A percentile compares a stretch with the other conserved stretches of the same genome.
Evolutionary conservation across 352 stramenopile species (phyloP).

Genomic region (Phytophthora agathidicida): DNA sequence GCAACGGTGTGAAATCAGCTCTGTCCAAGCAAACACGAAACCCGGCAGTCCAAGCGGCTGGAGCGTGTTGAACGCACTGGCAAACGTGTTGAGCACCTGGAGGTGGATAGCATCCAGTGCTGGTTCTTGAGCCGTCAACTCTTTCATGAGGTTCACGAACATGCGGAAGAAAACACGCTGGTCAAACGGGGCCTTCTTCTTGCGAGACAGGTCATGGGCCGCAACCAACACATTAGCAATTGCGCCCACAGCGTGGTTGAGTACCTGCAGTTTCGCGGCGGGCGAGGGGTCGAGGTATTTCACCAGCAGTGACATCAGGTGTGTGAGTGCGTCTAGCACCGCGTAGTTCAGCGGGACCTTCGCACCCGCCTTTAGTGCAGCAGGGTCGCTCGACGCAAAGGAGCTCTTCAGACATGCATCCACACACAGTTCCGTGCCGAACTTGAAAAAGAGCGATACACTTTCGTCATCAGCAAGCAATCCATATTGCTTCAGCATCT

Average conservation of each 20-base stretch:
- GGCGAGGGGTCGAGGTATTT: constrained; percentile 92
- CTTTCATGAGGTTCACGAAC: constrained; percentile 97
- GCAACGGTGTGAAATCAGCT: constrained; percentile 97
- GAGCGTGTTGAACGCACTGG: constrained; percentile 96
- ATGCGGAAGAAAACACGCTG: constrained; percentile 99
- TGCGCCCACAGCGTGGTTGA: constrained; percentile 96
- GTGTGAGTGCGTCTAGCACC: constrained; percentile 96
- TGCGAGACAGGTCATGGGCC: constrained; percentile 77
- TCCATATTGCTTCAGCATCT: constrained; percentile 96
- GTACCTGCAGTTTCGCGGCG: constrained; percentile 82
- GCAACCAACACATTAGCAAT: constrained; percentile 95
- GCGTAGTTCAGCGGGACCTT: constrained; percentile 90
- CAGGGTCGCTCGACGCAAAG: constrained; percentile 43
- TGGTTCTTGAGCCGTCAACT: constrained; percentile 95
- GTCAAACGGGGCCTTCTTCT: constrained; percentile 93
- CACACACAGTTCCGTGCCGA: constrained; percentile 96
- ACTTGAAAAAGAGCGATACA: constrained; percentile 97
- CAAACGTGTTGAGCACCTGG: constrained; percentile 97
- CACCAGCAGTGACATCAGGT: constrained; percentile 96
- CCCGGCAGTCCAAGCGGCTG: constrained; percentile 95
- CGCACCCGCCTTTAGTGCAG: constrained; percentile 40
- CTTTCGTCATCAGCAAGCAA: constrained; percentile 96
- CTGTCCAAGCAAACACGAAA: constrained; percentile 99
- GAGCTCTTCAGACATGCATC: constrained; percentile 95
- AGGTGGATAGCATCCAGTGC: constrained; percentile 94